Conservation (phyloP, 805 yeast genomes). For the Cyberlindnera veronae region DNA sequence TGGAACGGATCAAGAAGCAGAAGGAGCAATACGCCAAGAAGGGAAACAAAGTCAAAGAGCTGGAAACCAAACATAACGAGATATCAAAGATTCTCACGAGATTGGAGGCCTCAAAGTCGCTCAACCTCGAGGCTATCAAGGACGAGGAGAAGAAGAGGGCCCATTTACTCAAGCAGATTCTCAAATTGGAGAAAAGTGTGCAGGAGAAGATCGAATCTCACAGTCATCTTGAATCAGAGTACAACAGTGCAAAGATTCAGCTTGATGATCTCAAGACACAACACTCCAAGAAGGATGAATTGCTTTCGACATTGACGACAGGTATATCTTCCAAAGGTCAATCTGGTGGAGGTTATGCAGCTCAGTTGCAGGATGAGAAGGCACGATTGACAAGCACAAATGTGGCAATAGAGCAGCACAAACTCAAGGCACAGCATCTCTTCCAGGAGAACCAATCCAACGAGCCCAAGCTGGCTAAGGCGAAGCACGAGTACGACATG, state of each 20-base stretch:
- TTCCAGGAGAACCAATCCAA: conserved; percentile 44
- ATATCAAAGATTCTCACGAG: conserved; percentile 65
- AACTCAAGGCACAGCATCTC: conserved; percentile 56
- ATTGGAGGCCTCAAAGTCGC: conserved; percentile 56
- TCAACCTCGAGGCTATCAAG: conserved; percentile 50
- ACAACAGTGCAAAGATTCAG: conserved; percentile 39
- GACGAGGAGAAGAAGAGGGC: conserved; percentile 46
- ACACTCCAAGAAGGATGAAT: conserved; percentile 64
- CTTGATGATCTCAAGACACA: conserved; percentile 44
- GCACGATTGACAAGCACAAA: conserved; percentile 49
- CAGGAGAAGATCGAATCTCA: conserved; percentile 37
- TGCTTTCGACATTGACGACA: conserved; percentile 75
- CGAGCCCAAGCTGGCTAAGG: conserved; percentile 47
- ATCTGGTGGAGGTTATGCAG: conserved; percentile 70
- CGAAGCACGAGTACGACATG: conserved; percentile 45
- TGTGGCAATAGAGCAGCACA: conserved; percentile 55
- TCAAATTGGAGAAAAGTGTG: conserved; percentile 32
- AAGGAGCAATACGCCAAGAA: conserved; percentile 57
- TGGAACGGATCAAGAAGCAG: conserved; percentile 47
- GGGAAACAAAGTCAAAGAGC: conserved; percentile 55
- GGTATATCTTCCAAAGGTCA: conserved; percentile 85
- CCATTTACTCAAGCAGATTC: conserved; percentile 32
- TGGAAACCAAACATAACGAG: conserved; percentile 55
- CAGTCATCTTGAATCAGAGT: conserved; percentile 41
- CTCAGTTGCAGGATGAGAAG: conserved; percentile 65